A percentile compares a stretch with the other conserved stretches of the same genome.
Evolutionary conservation across 2,329 filamentous ascomycete species (phyloP).

Genomic region (Phyllosticta citribraziliensis): DNA sequence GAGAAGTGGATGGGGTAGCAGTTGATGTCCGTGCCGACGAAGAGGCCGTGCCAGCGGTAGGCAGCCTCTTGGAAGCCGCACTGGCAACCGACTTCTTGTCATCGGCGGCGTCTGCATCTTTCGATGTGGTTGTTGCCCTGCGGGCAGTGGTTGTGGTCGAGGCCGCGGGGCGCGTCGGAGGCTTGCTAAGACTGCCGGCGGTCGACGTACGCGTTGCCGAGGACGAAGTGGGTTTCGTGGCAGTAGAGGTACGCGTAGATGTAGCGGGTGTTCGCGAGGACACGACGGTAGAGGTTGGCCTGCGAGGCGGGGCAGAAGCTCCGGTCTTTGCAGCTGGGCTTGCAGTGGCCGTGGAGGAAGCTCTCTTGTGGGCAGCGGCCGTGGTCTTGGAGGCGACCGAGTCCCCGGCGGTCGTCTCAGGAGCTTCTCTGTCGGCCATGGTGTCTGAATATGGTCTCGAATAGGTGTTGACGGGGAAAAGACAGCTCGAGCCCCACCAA

Average conservation of each 20-base stretch:
- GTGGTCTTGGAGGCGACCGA: not conserved
- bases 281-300: conserved; percentile 6
- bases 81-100: conserved; percentile 3
- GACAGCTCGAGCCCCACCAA: conserved; percentile 2
- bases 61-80: conserved; percentile 5
- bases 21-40: conserved; percentile 1
- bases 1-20: not conserved
- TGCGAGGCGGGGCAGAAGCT: conserved; percentile 7
- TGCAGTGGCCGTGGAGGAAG: conserved; percentile 5
- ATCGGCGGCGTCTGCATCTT: conserved; percentile 2
- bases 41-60: conserved; percentile 5
- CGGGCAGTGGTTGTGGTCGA: not conserved
- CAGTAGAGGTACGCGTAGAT: conserved; percentile 3
- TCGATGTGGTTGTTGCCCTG: not conserved
- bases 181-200: conserved; percentile 3
- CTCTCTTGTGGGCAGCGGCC: conserved; percentile 2
- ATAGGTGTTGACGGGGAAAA: not conserved
- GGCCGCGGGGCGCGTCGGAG: conserved; percentile 2
- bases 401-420: not conserved
- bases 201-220: conserved; percentile 5
- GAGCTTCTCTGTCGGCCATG: conserved; percentile 8
- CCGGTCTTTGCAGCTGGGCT: conserved; percentile 4
- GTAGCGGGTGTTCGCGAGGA: conserved; percentile 4
- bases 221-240: conserved; percentile 4
- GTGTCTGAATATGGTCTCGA: conserved; percentile 1